Evolutionary conservation across 352 stramenopile genomes (phyloP).

Genomic region (Blastocystis sp.): DNA sequence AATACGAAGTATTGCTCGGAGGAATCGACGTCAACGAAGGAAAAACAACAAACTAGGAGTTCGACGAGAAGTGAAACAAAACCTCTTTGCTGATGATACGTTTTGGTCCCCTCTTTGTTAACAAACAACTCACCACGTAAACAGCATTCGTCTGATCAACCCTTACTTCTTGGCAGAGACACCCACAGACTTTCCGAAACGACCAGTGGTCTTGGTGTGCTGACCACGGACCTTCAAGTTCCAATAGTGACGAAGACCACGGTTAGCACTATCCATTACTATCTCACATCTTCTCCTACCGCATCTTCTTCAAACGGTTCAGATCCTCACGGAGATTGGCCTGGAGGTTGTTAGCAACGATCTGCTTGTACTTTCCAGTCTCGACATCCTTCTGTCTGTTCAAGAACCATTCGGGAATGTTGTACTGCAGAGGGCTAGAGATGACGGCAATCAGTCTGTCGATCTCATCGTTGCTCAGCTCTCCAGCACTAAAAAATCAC

Average conservation of each 20-base stretch:
- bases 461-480: constrained; percentile 97
- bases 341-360: constrained; percentile 94
- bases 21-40: background rate
- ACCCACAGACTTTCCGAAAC: constrained; percentile 66
- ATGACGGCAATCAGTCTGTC: constrained; percentile 98
- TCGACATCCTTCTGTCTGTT: constrained; percentile 99
- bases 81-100: constrained; percentile 33
- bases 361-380: constrained; percentile 94
- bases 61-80: background rate
- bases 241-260: constrained; percentile 99
- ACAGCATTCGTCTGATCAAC: background rate
- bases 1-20: background rate
- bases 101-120: constrained; percentile 43
- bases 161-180: constrained; percentile 60
- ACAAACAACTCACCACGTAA: background rate
- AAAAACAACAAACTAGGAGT: background rate
- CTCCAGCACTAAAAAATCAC: constrained; percentile 74
- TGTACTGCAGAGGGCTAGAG: constrained; percentile 96
- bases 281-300: constrained; percentile 65
- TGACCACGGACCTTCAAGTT: constrained; percentile 96
- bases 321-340: constrained; percentile 97
- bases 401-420: constrained; percentile 98
- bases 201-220: constrained; percentile 98
- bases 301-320: constrained; percentile 99
- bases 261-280: constrained; percentile 72